phyloP scores from a whole-genome alignment of 176 grass and related monocot genomes.

The Olyra latifolia region DNA sequence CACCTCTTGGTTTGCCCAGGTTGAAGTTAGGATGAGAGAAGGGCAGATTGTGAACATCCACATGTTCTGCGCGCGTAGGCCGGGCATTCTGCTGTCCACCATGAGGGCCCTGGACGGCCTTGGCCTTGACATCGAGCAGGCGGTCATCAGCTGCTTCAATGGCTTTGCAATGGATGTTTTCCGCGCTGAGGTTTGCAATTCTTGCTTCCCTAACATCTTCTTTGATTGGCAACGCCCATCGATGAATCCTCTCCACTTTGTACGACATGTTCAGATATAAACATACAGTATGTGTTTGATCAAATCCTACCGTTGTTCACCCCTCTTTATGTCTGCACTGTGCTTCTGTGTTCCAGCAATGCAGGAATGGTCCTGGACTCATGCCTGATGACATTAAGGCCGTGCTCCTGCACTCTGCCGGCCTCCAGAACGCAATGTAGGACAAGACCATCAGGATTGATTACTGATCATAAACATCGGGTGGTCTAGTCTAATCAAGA shows the following conservation, averaged over 20 bases:
- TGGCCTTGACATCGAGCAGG: slow-evolving; percentile 68
- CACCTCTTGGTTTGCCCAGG: slow-evolving; percentile 29
- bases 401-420: slow-evolving; percentile 62
- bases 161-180: slow-evolving; percentile 80
- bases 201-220: neutral
- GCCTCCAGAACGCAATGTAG: slow-evolving; percentile 51
- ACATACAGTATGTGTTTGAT: neutral
- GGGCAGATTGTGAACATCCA: slow-evolving; percentile 77
- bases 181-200: slow-evolving; percentile 59
- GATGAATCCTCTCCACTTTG: neutral
- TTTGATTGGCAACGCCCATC: neutral
- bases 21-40: slow-evolving; percentile 77
- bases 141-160: slow-evolving; percentile 74
- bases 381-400: slow-evolving; percentile 81
- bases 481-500: neutral
- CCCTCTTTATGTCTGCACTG: slow-evolving; percentile 23
- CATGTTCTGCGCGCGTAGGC: slow-evolving; percentile 78
- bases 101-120: slow-evolving; percentile 72
- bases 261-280: neutral
- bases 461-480: neutral
- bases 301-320: neutral
- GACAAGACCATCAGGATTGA: neutral
- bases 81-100: slow-evolving; percentile 60
- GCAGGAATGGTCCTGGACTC: slow-evolving; percentile 48
- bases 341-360: slow-evolving; percentile 50